Conservation (phyloP, 75 land plant species). For the Sequoia sempervirens region DNA sequence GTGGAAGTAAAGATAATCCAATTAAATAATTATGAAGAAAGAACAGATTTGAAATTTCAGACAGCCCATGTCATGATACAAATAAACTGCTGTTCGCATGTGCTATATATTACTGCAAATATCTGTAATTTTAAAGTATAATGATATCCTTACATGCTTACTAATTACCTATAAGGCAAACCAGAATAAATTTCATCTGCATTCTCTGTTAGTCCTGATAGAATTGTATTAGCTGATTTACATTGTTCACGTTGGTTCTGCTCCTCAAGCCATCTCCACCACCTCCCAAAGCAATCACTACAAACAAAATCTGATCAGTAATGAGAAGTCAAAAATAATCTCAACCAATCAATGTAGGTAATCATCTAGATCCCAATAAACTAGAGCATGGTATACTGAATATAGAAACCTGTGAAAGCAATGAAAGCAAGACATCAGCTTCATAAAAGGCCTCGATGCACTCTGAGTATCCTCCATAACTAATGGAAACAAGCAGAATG, state of each 20-base stretch:
- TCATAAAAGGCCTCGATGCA: constrained; percentile 55
- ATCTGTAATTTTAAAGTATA: not conserved
- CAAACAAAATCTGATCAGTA: not conserved
- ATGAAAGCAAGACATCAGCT: constrained; percentile 89
- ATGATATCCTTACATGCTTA: not conserved
- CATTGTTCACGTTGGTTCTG: constrained; percentile 10
- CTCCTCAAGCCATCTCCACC: constrained; percentile 72
- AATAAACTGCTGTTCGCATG: not conserved
- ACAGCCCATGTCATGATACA: not conserved
- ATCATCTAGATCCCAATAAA: not conserved
- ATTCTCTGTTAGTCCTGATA: not conserved
- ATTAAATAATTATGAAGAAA: not conserved
- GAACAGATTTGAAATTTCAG: not conserved
- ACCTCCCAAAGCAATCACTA: constrained; percentile 77
- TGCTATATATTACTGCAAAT: not conserved
- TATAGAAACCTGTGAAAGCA: constrained; percentile 72
- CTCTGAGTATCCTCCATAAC: constrained; percentile 22
- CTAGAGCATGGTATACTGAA: not conserved
- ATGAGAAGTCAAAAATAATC: not conserved
- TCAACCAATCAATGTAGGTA: not conserved
- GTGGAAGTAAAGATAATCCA: not conserved
- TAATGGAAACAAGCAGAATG: constrained; percentile 70
- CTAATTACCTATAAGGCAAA: not conserved
- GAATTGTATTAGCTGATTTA: constrained; percentile 14
- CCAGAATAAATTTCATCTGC: constrained; percentile 3